These are phyloP conservation scores for Cordyceps cateniannulata DNA, from an alignment of 2,329 filamentous ascomycete genomes.

Conservation along the genomic window DNA sequence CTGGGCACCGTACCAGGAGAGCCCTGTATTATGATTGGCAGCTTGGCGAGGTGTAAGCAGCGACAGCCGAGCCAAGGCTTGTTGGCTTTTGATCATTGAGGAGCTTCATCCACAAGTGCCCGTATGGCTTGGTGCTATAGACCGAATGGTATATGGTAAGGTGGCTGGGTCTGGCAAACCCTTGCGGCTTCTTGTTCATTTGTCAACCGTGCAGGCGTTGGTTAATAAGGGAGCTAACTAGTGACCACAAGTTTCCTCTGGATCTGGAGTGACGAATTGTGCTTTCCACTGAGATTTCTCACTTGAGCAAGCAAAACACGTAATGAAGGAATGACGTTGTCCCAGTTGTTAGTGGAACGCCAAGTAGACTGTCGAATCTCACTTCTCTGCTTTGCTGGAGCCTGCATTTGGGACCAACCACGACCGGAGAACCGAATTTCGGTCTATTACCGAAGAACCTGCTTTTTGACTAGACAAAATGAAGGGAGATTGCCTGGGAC, in stretches of 20 bases:
- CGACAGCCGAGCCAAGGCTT: conserved; percentile 7
- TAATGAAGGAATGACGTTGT: background rate
- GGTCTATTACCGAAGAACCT: background rate
- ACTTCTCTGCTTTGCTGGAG: no score
- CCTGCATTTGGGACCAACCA: no score
- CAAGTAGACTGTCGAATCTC: no score
- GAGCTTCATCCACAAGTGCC: background rate
- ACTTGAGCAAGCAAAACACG: background rate
- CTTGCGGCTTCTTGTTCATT: conserved; percentile 1
- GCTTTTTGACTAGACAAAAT: no score
- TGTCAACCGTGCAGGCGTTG: background rate
- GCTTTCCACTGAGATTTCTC: no score
- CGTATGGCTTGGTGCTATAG: background rate
- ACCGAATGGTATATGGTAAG: background rate
- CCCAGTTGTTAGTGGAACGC: no score
- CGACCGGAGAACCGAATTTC: background rate
- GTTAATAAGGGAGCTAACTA: no score
- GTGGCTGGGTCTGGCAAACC: background rate
- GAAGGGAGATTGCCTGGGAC: no score
- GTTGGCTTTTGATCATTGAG: no score
- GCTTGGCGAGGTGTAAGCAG: conserved; percentile 4
- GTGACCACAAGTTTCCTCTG: no score
- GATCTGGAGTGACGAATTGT: no score
- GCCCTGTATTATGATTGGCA: conserved; percentile 1
- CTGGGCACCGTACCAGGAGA: background rate